These are phyloP conservation scores for Citrullus colocynthis DNA, from an alignment of 306 rosid genomes.

Conservation along the genomic window DNA sequence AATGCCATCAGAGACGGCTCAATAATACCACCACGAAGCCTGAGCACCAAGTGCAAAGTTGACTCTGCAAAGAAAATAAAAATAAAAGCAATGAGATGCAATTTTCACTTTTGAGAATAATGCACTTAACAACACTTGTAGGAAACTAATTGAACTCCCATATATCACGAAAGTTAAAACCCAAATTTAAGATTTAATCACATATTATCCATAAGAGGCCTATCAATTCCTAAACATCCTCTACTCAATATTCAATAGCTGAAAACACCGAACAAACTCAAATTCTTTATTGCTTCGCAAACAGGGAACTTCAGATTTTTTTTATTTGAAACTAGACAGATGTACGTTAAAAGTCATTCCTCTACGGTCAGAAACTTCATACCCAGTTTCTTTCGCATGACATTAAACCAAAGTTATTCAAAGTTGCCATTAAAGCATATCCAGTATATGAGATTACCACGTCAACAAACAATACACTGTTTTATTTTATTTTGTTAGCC, in stretches of 20 bases:
- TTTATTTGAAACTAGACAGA: not conserved
- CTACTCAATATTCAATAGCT: not conserved
- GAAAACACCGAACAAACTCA: not conserved
- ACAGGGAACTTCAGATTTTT: not conserved
- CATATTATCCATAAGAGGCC: not conserved
- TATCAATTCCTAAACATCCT: not conserved
- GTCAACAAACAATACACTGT: not conserved
- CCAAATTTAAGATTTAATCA: not conserved
- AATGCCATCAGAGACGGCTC: slow-evolving; percentile 97
- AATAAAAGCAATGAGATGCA: not conserved
- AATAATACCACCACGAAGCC: slow-evolving; percentile 98
- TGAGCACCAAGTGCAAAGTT: slow-evolving; percentile 89
- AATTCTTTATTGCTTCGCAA: not conserved
- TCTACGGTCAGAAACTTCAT: not conserved
- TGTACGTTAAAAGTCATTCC: not conserved
- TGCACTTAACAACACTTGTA: not conserved
- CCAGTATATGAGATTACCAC: not conserved
- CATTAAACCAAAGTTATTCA: not conserved
- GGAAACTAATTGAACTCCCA: not conserved
- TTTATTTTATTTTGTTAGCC: not conserved
- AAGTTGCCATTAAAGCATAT: not conserved
- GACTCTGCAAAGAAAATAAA: slow-evolving; percentile 40
- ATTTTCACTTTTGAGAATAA: not conserved
- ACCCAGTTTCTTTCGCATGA: not conserved
- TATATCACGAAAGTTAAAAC: not conserved